These are phyloP conservation scores for Sarocladium brachiariae DNA, from an alignment of 2,329 filamentous ascomycete genomes.

Conservation along the genomic window DNA sequence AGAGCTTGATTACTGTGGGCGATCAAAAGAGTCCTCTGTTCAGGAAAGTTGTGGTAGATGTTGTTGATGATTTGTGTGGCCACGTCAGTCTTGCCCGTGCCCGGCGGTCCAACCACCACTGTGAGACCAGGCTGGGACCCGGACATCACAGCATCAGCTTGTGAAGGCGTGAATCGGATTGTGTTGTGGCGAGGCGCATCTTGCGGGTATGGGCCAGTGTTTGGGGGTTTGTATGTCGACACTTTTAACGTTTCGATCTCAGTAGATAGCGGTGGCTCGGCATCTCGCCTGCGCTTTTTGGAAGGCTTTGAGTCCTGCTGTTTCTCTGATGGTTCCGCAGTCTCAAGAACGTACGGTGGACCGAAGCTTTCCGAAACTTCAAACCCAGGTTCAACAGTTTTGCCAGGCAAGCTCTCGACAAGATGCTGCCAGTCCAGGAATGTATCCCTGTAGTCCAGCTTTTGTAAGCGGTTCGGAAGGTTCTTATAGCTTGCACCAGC, in stretches of 20 bases:
- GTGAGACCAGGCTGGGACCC: constrained; percentile 92
- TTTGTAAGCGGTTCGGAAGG: constrained; percentile 68
- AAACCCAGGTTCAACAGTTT: constrained; percentile 72
- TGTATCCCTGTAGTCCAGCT: constrained; percentile 85
- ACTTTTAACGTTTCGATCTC: constrained; percentile 67
- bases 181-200: constrained; percentile 76
- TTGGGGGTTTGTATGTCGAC: constrained; percentile 82
- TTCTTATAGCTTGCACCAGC: constrained; percentile 80
- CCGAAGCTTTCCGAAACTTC: constrained; percentile 67
- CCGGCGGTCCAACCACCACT: constrained; percentile 88
- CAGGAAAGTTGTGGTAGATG: constrained; percentile 95
- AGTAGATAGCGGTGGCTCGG: constrained; percentile 56
- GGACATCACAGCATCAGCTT: constrained; percentile 87
- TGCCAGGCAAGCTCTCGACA: constrained; percentile 81
- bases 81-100: constrained; percentile 98
- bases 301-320: constrained; percentile 51
- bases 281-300: constrained; percentile 82
- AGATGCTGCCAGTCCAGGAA: constrained; percentile 95
- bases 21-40: constrained; percentile 83
- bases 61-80: constrained; percentile 98
- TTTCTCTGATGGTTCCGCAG: constrained; percentile 46
- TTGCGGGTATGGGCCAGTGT: constrained; percentile 81
- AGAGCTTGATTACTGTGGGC: constrained; percentile 97
- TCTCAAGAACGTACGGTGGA: constrained; percentile 81
- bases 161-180: constrained; percentile 83